phyloP scores from a whole-genome alignment of 768 basidiomycete genomes.

The Tubosaeta sp. region DNA sequence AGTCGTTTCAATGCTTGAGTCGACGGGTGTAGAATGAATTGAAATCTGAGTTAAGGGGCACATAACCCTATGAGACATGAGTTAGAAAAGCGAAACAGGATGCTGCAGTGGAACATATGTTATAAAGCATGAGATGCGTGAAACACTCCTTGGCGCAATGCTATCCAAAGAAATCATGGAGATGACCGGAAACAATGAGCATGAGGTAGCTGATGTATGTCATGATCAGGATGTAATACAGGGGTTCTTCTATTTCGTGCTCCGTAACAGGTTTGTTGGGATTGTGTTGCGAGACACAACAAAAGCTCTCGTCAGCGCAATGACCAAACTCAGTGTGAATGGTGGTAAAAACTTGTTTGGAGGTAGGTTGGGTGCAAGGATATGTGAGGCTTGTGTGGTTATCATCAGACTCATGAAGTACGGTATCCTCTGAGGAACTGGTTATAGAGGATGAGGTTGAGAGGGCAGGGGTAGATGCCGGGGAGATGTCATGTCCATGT shows the following conservation, averaged over 20 bases:
- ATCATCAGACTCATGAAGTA: no score
- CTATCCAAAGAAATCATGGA: slow-evolving; percentile 95
- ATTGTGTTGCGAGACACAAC: slow-evolving; percentile 61
- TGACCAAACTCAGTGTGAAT: slow-evolving; percentile 90
- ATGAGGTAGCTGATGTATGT: slow-evolving; percentile 94
- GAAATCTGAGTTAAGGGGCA: no score
- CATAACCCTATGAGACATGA: no score
- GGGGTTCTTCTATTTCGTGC: slow-evolving; percentile 76
- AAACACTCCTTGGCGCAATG: slow-evolving; percentile 64
- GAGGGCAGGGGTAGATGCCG: no score
- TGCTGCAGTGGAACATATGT: slow-evolving; percentile 49
- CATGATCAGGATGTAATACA: slow-evolving; percentile 86
- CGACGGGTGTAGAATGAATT: no score
- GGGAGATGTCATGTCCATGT: slow-evolving; percentile 43
- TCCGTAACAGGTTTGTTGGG: slow-evolving; percentile 40
- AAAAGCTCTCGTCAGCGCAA: no score
- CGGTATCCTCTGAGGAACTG: no score
- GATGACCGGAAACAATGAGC: slow-evolving; percentile 86
- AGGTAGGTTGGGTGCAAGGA: slow-evolving; percentile 68
- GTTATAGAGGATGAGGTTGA: no score
- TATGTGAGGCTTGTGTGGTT: slow-evolving; percentile 59
- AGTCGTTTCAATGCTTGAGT: no score
- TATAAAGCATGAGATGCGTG: slow-evolving; percentile 74
- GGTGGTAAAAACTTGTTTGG: slow-evolving; percentile 72
- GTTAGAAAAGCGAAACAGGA: no score